These are phyloP conservation scores for Nicotiana otophora DNA, from an alignment of 257 asterid species.

Conservation along the genomic window DNA sequence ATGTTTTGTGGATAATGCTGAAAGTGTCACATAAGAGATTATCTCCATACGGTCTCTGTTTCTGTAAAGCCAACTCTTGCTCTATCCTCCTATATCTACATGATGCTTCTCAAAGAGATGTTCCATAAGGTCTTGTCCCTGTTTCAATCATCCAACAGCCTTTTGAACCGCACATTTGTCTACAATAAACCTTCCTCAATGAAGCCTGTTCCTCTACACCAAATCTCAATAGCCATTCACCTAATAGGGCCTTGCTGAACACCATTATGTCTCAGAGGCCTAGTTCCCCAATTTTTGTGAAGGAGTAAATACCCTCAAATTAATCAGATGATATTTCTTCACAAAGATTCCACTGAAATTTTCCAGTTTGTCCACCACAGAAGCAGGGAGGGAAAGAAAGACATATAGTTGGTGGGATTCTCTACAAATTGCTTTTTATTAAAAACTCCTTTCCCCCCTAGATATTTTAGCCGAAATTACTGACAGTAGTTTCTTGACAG, in stretches of 20 bases:
- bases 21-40: too few species aligned
- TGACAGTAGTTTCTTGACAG: conserved; percentile 33
- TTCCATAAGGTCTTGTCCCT: too few species aligned
- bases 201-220: neutral
- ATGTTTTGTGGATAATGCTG: too few species aligned
- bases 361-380: neutral
- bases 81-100: too few species aligned
- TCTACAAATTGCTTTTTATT: neutral
- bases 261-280: neutral
- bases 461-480: neutral
- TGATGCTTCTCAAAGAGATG: neutral
- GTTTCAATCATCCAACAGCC: too few species aligned
- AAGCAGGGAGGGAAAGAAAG: neutral
- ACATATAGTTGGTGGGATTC: neutral
- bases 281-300: neutral
- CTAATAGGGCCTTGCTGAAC: neutral
- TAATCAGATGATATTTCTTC: neutral
- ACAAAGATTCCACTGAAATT: neutral
- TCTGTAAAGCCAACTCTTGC: neutral
- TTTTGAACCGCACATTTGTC: too few species aligned
- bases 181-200: too few species aligned
- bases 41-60: too few species aligned
- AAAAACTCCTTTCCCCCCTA: neutral
- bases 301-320: neutral
- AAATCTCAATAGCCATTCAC: neutral